Conservation (phyloP, 208 protist genomes). For the Trypanosoma caninum region DNA sequence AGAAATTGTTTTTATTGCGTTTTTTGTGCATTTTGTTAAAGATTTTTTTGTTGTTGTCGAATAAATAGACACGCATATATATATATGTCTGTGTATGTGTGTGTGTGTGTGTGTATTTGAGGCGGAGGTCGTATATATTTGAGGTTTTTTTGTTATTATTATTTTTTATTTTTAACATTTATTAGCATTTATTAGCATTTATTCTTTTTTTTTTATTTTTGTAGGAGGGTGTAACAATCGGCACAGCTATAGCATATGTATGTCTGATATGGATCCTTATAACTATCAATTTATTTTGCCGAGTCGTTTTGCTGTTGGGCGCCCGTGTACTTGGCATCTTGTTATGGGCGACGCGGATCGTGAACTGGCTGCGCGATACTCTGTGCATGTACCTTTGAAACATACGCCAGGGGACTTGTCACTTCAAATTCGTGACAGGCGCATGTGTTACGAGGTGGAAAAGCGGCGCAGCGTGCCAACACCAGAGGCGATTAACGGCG, state of each 20-base stretch:
- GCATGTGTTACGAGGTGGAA: not conserved
- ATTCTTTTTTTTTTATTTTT: not conserved
- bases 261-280: slow-evolving; percentile 4
- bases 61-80: no score
- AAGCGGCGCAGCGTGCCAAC: not conserved
- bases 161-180: not conserved
- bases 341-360: slow-evolving; percentile 16
- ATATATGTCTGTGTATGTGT: no score
- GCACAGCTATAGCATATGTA: not conserved
- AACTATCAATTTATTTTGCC: slow-evolving; percentile 12
- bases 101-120: no score
- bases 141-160: slow-evolving; percentile 13
- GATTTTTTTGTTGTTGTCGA: no score
- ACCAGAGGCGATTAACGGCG: not conserved
- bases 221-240: not conserved
- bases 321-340: slow-evolving; percentile 13
- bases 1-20: not conserved
- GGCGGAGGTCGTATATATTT: no score
- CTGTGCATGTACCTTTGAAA: not conserved
- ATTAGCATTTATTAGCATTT: not conserved
- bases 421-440: slow-evolving; percentile 3
- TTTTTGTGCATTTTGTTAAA: no score
- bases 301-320: slow-evolving; percentile 1
- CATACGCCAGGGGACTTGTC: not conserved
- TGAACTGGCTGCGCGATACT: slow-evolving; percentile 6